Percentiles rank a stretch among this genome's conserved stretches.
Conservation (phyloP, 2,329 filamentous ascomycete species). For the Pseudogymnoascus sp. region DNA sequence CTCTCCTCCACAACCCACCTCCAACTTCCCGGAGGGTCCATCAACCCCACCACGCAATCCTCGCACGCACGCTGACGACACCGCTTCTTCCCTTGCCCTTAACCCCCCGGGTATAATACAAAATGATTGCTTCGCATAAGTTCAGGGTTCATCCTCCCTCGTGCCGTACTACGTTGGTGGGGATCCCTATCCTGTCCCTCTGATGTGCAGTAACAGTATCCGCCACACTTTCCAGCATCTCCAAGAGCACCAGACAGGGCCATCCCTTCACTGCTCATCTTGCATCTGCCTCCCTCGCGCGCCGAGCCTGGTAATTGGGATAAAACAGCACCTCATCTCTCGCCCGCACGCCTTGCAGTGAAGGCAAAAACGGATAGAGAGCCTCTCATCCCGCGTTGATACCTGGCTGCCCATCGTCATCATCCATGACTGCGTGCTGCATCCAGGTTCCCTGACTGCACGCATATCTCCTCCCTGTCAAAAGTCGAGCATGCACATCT, state of each 20-base stretch:
- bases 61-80: conserved; percentile 9
- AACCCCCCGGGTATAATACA: conserved; percentile 1
- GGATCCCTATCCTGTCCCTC: not conserved
- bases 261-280: not conserved
- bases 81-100: conserved; percentile 3
- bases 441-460: not conserved
- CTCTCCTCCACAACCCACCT: conserved; percentile 3
- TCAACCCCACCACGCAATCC: conserved; percentile 6
- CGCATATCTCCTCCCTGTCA: not conserved
- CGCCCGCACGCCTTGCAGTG: not conserved
- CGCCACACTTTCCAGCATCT: not conserved
- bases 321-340: not conserved
- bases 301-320: not conserved
- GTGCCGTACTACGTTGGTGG: not conserved
- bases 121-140: not conserved
- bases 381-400: not conserved
- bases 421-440: not conserved
- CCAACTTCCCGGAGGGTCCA: not conserved
- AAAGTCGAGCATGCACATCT: conserved; percentile 4
- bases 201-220: not conserved
- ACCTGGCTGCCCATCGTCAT: not conserved
- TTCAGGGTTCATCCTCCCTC: conserved; percentile 2
- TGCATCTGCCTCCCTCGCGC: not conserved
- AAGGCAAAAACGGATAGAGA: not conserved
- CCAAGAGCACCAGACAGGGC: not conserved